Conservation (phyloP, 345 rosid species). For the Mercurialis annua region DNA sequence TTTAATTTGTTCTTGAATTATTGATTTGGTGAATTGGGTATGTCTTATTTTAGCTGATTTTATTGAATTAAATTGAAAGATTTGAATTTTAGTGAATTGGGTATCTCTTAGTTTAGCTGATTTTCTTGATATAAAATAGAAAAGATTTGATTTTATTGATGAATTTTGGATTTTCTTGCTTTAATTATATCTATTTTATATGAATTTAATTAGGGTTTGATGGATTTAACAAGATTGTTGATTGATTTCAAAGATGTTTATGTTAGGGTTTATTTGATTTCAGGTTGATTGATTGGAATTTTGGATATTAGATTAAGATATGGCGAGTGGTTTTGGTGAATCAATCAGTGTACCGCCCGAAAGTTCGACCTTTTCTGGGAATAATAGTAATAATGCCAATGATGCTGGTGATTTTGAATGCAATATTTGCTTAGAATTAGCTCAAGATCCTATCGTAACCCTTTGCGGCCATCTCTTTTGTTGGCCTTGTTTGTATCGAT, state of each 20-base stretch:
- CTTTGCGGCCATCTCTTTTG: conserved; percentile 91
- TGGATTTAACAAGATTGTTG: too few relatives aligned
- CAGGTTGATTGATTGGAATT: neutral
- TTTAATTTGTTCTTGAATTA: too few relatives aligned
- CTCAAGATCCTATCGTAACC: conserved; percentile 84
- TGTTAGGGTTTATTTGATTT: neutral
- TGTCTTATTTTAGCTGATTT: too few relatives aligned
- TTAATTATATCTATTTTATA: neutral
- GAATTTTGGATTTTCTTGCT: neutral
- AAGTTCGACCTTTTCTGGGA: conserved; percentile 35
- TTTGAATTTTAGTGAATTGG: too few relatives aligned
- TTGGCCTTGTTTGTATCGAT: conserved; percentile 88
- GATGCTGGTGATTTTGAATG: conserved; percentile 87
- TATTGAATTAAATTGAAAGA: too few relatives aligned
- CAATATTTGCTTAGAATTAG: conserved; percentile 89
- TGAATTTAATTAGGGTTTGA: neutral
- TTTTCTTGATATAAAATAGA: too few relatives aligned
- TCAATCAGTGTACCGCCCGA: conserved; percentile 36
- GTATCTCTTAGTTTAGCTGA: too few relatives aligned
- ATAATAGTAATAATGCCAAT: conserved; percentile 23
- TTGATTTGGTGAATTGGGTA: too few relatives aligned
- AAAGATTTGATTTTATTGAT: neutral
- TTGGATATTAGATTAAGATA: conserved; percentile 14
- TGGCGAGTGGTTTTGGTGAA: conserved; percentile 58
- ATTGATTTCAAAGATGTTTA: neutral